Conservation (phyloP, 495 filamentous ascomycete species). For the Talaromyces adpressus region DNA sequence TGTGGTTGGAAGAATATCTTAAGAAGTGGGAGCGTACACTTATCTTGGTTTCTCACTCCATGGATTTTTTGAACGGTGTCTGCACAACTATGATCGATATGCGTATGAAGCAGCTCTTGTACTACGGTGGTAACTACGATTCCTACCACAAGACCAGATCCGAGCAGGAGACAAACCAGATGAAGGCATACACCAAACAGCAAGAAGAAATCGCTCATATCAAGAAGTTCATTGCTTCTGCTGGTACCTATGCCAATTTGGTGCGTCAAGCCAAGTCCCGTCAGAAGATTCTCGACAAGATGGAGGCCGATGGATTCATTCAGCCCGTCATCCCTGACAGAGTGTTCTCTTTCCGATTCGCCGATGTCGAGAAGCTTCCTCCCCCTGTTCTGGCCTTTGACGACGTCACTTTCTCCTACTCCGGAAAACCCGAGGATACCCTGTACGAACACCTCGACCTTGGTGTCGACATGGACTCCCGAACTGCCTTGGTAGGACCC, state of each 20-base stretch:
- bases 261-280: conserved; percentile 97
- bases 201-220: conserved; percentile 99
- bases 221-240: conserved; percentile 99
- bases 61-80: conserved; percentile 99
- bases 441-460: conserved; percentile 95
- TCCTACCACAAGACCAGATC: conserved; percentile 90
- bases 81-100: conserved; percentile 99
- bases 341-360: conserved; percentile 97
- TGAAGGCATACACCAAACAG: conserved; percentile 97
- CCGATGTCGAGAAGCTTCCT: conserved; percentile 95
- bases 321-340: conserved; percentile 78
- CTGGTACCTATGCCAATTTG: conserved; percentile 99
- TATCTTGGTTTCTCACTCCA: conserved; percentile 91
- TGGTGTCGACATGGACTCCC: conserved; percentile 98
- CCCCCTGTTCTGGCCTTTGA: conserved; percentile 95
- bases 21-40: conserved; percentile 99
- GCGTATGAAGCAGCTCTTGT: conserved; percentile 80
- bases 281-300: conserved; percentile 99
- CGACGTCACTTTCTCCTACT: conserved; percentile 96
- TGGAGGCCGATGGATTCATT: conserved; percentile 99
- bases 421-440: conserved; percentile 78
- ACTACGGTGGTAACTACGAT: conserved; percentile 99
- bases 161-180: conserved; percentile 96
- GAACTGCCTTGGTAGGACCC: conserved; percentile 92
- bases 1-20: conserved; percentile 99